Evolutionary conservation across 345 rosid genomes (phyloP).

Genomic region (Lumnitzera littorea): DNA sequence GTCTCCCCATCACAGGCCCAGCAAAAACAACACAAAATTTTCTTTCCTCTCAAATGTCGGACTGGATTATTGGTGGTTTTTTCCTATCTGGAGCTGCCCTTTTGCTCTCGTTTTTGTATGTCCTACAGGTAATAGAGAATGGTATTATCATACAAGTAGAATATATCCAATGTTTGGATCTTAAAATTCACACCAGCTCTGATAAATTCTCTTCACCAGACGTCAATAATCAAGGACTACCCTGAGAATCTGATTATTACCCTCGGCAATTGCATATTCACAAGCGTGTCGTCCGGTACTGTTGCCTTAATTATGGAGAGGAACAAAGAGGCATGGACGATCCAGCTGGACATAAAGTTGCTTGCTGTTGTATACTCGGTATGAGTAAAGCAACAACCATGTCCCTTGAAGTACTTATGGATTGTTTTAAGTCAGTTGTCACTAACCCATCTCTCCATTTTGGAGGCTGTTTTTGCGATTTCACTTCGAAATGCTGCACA

Average conservation of each 20-base stretch:
- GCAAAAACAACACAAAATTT: constrained; percentile 1
- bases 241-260: constrained; percentile 23
- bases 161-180: not conserved
- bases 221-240: constrained; percentile 18
- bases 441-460: not conserved
- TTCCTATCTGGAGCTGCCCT: constrained; percentile 47
- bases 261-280: constrained; percentile 15
- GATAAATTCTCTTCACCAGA: constrained; percentile 16
- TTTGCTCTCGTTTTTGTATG: constrained; percentile 30
- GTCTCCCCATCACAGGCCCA: constrained; percentile 25
- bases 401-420: not conserved
- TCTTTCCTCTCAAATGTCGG: constrained; percentile 19
- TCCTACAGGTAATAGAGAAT: constrained; percentile 37
- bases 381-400: not conserved
- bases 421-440: not conserved
- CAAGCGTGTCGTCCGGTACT: constrained; percentile 15
- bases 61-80: constrained; percentile 56
- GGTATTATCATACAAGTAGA: too few species aligned
- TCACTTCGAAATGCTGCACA: constrained; percentile 1
- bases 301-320: constrained; percentile 21
- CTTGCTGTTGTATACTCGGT: constrained; percentile 23
- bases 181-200: not conserved
- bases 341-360: constrained; percentile 19
- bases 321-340: constrained; percentile 35
- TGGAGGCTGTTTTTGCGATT: constrained; percentile 8